These are phyloP conservation scores for Jaenimonas drosophilae DNA, from an alignment of 208 protist species.

Conservation along the genomic window DNA sequence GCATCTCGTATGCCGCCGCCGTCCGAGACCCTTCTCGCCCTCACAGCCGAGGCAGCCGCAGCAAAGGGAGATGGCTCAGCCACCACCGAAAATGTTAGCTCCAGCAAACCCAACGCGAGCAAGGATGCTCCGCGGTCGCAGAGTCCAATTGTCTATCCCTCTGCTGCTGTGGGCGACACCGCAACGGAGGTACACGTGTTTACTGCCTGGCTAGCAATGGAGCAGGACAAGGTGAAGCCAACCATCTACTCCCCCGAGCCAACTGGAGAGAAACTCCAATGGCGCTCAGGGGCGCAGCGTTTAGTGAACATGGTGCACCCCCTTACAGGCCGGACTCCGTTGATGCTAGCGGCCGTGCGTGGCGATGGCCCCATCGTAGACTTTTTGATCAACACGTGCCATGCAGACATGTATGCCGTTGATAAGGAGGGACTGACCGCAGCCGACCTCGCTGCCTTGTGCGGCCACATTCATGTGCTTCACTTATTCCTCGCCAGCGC, in stretches of 20 bases:
- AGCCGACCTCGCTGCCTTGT: conserved; percentile 61
- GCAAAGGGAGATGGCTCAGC: neutral
- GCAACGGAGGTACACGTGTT: neutral
- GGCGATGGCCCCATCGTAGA: conserved; percentile 31
- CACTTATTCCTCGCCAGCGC: conserved; percentile 21
- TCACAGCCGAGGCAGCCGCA: neutral
- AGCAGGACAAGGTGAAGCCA: neutral
- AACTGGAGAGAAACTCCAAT: no score
- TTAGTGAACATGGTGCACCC: conserved; percentile 57
- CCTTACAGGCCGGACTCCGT: conserved; percentile 50
- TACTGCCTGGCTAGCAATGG: neutral
- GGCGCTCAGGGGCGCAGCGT: conserved; percentile 34
- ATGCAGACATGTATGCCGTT: conserved; percentile 22
- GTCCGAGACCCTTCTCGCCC: neutral
- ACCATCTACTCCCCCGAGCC: neutral
- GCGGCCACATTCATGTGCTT: conserved; percentile 44
- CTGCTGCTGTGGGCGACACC: no score
- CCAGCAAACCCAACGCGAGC: neutral
- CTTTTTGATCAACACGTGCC: conserved; percentile 48
- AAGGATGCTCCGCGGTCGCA: no score
- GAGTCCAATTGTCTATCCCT: no score
- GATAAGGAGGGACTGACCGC: conserved; percentile 48
- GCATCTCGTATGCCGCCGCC: conserved; percentile 1
- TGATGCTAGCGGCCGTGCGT: conserved; percentile 73
- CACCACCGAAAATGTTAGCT: neutral